Conservation (phyloP, 768 basidiomycete genomes). For the Lactarius hengduanensis region DNA sequence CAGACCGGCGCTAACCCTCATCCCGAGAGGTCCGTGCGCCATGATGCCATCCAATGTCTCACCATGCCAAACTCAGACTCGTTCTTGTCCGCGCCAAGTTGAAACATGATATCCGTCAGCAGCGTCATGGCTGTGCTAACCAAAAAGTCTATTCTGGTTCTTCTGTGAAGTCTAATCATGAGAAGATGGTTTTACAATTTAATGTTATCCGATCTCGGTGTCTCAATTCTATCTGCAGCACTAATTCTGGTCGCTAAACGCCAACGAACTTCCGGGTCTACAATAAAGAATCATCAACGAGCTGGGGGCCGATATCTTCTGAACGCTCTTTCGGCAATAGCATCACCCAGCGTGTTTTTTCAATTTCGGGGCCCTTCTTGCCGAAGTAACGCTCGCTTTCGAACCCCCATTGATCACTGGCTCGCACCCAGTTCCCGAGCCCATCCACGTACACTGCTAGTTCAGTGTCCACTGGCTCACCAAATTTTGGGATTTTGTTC, state of each 20-base stretch:
- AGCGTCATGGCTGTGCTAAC: too few species aligned
- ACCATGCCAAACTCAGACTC: too few species aligned
- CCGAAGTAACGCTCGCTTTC: slow-evolving; percentile 35
- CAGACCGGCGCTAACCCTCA: too few species aligned
- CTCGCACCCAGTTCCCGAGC: slow-evolving; percentile 46
- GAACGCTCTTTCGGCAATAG: slow-evolving; percentile 26
- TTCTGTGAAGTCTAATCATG: not conserved
- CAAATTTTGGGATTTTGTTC: slow-evolving; percentile 39
- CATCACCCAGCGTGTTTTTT: slow-evolving; percentile 27
- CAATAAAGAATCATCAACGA: slow-evolving; percentile 24
- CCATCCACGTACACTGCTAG: slow-evolving; percentile 42
- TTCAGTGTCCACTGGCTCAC: slow-evolving; percentile 38
- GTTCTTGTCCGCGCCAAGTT: too few species aligned
- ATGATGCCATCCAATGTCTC: too few species aligned
- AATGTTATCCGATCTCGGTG: not conserved
- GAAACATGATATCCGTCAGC: too few species aligned
- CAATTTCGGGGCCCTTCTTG: slow-evolving; percentile 25
- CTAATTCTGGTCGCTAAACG: not conserved
- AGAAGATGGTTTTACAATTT: not conserved
- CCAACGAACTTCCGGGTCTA: not conserved
- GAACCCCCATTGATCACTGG: slow-evolving; percentile 44
- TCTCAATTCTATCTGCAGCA: too few species aligned
- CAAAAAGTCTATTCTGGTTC: too few species aligned
- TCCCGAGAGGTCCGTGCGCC: too few species aligned
- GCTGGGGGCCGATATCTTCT: slow-evolving; percentile 26